Evolutionary conservation across 768 basidiomycete genomes (phyloP).

Genomic region (Pisolithus microcarpus): DNA sequence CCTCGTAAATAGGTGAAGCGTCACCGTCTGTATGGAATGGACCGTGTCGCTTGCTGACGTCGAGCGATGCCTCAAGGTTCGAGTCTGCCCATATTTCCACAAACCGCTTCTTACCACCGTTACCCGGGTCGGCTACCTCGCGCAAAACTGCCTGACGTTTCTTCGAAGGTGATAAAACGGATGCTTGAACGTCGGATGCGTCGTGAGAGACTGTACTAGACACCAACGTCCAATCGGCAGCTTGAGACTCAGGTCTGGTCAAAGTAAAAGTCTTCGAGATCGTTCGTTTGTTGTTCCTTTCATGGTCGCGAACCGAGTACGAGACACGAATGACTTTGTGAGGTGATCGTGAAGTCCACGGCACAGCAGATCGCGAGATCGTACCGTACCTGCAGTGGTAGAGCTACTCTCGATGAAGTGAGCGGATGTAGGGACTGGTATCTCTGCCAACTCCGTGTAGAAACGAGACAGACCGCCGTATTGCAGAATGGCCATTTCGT

Average conservation of each 20-base stretch:
- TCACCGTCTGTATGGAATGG: constrained; percentile 59
- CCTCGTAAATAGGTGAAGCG: neutral
- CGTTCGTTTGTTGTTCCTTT: constrained; percentile 40
- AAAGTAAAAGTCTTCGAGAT: constrained; percentile 35
- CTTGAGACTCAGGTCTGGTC: constrained; percentile 5
- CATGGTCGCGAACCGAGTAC: constrained; percentile 45
- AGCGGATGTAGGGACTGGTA: constrained; percentile 33
- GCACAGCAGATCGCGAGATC: neutral
- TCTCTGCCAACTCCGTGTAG: constrained; percentile 35
- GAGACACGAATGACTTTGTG: constrained; percentile 35
- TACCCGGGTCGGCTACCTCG: constrained; percentile 20
- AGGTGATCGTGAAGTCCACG: neutral
- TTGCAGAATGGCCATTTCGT: constrained; percentile 12
- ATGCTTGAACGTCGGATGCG: constrained; percentile 33
- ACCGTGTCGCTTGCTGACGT: constrained; percentile 53
- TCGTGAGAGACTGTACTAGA: constrained; percentile 14
- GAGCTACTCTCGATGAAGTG: constrained; percentile 21
- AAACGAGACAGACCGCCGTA: constrained; percentile 15
- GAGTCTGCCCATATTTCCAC: constrained; percentile 54
- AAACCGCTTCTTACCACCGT: constrained; percentile 35
- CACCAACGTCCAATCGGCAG: constrained; percentile 6
- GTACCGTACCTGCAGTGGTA: constrained; percentile 11
- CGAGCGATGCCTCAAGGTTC: constrained; percentile 37
- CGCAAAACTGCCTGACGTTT: constrained; percentile 41
- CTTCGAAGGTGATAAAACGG: constrained; percentile 37